Evolutionary conservation across 257 asterid genomes (phyloP).

Genomic region (Eustoma russellianum): DNA sequence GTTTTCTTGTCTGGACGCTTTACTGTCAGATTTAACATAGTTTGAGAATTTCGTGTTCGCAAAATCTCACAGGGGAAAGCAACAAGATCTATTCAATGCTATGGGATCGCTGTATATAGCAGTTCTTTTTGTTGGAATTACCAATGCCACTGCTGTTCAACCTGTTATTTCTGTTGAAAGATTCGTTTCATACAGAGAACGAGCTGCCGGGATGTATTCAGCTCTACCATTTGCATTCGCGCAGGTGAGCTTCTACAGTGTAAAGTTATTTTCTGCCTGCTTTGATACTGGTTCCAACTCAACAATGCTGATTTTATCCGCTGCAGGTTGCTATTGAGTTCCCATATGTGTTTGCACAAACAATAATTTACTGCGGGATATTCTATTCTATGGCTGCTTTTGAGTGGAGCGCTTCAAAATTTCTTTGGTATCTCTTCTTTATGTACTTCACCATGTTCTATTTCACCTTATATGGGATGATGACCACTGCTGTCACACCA

Average conservation of each 20-base stretch:
- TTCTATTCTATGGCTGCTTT: slow-evolving; percentile 79
- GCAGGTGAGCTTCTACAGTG: slow-evolving; percentile 38
- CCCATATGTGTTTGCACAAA: slow-evolving; percentile 66
- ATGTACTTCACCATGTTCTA: slow-evolving; percentile 80
- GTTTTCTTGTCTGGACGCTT: too few species aligned
- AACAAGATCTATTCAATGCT: slow-evolving; percentile 89
- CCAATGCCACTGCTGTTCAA: slow-evolving; percentile 86
- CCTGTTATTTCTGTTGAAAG: slow-evolving; percentile 95
- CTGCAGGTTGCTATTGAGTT: slow-evolving; percentile 80
- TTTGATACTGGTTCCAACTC: neutral
- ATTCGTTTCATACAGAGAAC: slow-evolving; percentile 81
- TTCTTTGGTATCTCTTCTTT: slow-evolving; percentile 59
- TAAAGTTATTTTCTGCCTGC: neutral
- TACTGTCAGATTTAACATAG: too few species aligned
- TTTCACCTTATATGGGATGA: slow-evolving; percentile 94
- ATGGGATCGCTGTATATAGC: slow-evolving; percentile 93
- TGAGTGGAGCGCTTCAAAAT: slow-evolving; percentile 64
- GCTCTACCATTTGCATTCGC: slow-evolving; percentile 86
- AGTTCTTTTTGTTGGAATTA: slow-evolving; percentile 72
- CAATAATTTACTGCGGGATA: slow-evolving; percentile 55
- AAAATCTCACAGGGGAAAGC: slow-evolving; percentile 48
- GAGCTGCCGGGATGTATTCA: slow-evolving; percentile 96
- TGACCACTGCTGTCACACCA: slow-evolving; percentile 95
- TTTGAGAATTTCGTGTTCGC: slow-evolving; percentile 4
- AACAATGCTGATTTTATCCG: neutral